Conservation (phyloP, 257 asterid species). For the Nicotiana obtusifolia region DNA sequence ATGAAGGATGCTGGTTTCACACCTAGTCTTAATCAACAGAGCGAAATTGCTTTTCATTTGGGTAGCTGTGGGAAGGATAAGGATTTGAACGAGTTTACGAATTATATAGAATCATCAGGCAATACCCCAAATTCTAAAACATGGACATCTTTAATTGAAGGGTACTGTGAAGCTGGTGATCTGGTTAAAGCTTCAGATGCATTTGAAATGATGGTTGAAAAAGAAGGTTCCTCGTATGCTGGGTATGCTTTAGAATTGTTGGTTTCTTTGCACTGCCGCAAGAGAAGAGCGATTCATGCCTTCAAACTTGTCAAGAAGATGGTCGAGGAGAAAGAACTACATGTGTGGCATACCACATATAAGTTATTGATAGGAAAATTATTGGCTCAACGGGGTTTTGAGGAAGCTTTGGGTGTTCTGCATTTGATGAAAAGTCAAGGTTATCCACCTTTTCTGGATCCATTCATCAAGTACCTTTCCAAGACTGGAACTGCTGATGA, state of each 20-base stretch:
- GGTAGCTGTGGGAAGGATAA: conserved; percentile 35
- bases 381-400: conserved; percentile 39
- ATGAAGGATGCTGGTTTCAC: conserved; percentile 52
- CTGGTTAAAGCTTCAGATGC: conserved; percentile 48
- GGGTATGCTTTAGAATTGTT: conserved; percentile 44
- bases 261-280: conserved; percentile 43
- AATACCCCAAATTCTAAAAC: conserved; percentile 20
- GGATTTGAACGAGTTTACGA: conserved; percentile 42
- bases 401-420: conserved; percentile 56
- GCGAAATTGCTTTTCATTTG: conserved; percentile 56
- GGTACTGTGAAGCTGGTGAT: conserved; percentile 51
- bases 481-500: conserved; percentile 57
- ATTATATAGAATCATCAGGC: conserved; percentile 22
- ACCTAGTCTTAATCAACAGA: conserved; percentile 31
- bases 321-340: conserved; percentile 43
- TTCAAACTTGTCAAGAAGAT: conserved; percentile 44
- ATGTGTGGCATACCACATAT: conserved; percentile 50
- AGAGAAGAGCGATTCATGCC: conserved; percentile 46
- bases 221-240: conserved; percentile 37
- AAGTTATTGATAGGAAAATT: conserved; percentile 51
- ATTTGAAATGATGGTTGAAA: conserved; percentile 45
- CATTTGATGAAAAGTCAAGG: conserved; percentile 66
- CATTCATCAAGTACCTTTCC: conserved; percentile 50
- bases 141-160: conserved; percentile 63
- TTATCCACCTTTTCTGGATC: conserved; percentile 51